Evolutionary conservation across 140 eudicot genomes (phyloP).

Genomic region (Stevia rebaudiana): DNA sequence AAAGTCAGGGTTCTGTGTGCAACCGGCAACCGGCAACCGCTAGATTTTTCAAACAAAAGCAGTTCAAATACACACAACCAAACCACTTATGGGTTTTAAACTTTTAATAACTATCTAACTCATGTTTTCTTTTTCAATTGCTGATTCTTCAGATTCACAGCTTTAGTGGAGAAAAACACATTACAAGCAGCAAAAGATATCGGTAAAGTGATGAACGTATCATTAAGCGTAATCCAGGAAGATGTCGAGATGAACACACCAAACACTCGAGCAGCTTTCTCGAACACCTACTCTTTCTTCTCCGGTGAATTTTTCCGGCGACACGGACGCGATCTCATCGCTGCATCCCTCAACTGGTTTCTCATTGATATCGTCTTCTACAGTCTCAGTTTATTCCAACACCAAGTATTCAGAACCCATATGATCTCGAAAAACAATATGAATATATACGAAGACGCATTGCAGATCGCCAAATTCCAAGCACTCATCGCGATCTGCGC

Average conservation of each 20-base stretch:
- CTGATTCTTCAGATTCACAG: slow-evolving; percentile 41
- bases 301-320: slow-evolving; percentile 43
- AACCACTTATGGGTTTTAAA: too few relatives aligned
- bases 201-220: slow-evolving; percentile 41
- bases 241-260: slow-evolving; percentile 25
- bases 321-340: slow-evolving; percentile 58
- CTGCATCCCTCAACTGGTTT: slow-evolving; percentile 46
- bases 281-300: slow-evolving; percentile 35
- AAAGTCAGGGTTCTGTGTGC: too few relatives aligned
- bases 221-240: slow-evolving; percentile 39
- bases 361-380: slow-evolving; percentile 50
- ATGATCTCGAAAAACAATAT: background rate
- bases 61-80: too few relatives aligned
- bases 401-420: slow-evolving; percentile 10
- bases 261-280: slow-evolving; percentile 8
- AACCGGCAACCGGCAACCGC: too few relatives aligned
- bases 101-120: too few relatives aligned
- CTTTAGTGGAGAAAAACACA: slow-evolving; percentile 54
- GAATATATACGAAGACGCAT: slow-evolving; percentile 45
- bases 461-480: slow-evolving; percentile 37
- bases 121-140: too few relatives aligned
- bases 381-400: slow-evolving; percentile 45
- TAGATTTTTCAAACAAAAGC: too few relatives aligned
- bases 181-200: slow-evolving; percentile 54
- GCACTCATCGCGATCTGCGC: slow-evolving; percentile 44